Percentiles rank a stretch among this genome's conserved stretches.
phyloP scores from a whole-genome alignment of 805 yeast genomes.

The Lachancea quebecensis region DNA sequence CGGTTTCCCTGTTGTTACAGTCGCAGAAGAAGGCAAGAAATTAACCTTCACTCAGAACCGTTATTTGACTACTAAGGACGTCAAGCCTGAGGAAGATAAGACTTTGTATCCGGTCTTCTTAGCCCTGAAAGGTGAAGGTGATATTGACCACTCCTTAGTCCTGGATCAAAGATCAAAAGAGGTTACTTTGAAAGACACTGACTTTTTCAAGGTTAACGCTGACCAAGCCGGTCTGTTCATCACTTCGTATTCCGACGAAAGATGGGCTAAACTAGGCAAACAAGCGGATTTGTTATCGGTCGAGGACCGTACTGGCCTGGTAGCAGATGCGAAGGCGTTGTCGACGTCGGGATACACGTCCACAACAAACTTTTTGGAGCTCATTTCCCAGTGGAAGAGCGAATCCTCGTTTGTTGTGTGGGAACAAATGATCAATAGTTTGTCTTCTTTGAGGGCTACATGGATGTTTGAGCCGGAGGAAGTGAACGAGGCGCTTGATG shows the following conservation, averaged over 20 bases:
- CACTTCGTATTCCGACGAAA: conserved; percentile 59
- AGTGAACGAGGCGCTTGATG: conserved; percentile 42
- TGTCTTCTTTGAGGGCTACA: conserved; percentile 44
- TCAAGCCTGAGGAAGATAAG: conserved; percentile 63
- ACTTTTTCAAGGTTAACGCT: conserved; percentile 63
- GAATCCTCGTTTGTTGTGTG: conserved; percentile 63
- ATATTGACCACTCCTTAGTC: conserved; percentile 53
- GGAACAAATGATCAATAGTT: conserved; percentile 49
- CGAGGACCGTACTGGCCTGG: conserved; percentile 72
- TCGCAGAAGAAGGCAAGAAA: conserved; percentile 47
- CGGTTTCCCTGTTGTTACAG: conserved; percentile 70
- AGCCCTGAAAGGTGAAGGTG: conserved; percentile 51
- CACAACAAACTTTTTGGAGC: conserved; percentile 51
- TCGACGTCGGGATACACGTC: conserved; percentile 65
- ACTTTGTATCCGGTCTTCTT: conserved; percentile 65
- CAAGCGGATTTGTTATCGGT: conserved; percentile 54
- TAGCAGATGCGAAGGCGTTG: conserved; percentile 71
- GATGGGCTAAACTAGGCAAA: conserved; percentile 63
- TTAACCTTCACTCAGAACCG: conserved; percentile 63
- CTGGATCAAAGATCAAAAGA: conserved; percentile 45
- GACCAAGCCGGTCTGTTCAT: conserved; percentile 72
- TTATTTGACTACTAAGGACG: conserved; percentile 72
- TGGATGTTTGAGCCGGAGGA: conserved; percentile 48
- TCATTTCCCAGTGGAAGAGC: conserved; percentile 52
- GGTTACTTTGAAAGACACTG: conserved; percentile 36